Conservation (phyloP, 2,329 filamentous ascomycete species). For the Karstenula rhodostoma region DNA sequence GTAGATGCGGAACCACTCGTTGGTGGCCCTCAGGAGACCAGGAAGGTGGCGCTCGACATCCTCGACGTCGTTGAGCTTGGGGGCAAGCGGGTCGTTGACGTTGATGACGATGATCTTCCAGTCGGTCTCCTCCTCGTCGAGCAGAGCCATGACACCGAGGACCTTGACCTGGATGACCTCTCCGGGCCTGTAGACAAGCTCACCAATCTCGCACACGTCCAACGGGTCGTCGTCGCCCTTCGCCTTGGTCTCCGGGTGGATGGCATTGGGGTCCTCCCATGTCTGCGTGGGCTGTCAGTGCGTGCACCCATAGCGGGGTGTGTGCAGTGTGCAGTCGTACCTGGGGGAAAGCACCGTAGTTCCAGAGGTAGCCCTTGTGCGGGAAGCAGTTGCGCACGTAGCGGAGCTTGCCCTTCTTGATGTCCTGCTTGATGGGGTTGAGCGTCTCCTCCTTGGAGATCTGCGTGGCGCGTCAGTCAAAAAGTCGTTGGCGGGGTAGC, state of each 20-base stretch:
- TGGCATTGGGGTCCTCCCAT: constrained; percentile 96
- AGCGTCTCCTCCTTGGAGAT: constrained; percentile 99
- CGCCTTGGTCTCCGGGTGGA: constrained; percentile 99
- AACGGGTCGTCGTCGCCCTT: constrained; percentile 99
- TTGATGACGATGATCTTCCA: constrained; percentile 99
- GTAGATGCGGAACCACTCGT: constrained; percentile 99
- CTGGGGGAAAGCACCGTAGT: constrained; percentile 99
- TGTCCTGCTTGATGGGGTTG: constrained; percentile 99
- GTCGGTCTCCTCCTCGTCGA: constrained; percentile 99
- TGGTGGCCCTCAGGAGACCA: constrained; percentile 94
- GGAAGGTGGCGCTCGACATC: constrained; percentile 98
- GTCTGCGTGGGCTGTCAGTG: constrained; percentile 67
- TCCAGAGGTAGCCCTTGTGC: constrained; percentile 99
- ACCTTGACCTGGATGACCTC: constrained; percentile 99
- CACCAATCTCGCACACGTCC: constrained; percentile 99
- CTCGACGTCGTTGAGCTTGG: constrained; percentile 98
- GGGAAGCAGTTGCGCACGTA: constrained; percentile 99
- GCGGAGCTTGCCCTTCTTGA: constrained; percentile 99
- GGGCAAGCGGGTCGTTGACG: constrained; percentile 92
- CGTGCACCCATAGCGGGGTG: constrained; percentile 38
- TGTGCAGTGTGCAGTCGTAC: constrained; percentile 60
- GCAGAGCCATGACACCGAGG: constrained; percentile 97
- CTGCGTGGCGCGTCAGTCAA: constrained; percentile 58
- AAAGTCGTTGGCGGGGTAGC: constrained; percentile 22
- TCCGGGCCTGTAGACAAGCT: constrained; percentile 93